A percentile compares a stretch with the other conserved stretches of the same genome.
phyloP scores from a whole-genome alignment of 2,329 filamentous ascomycete genomes.

The Aureobasidium mangrovei region DNA sequence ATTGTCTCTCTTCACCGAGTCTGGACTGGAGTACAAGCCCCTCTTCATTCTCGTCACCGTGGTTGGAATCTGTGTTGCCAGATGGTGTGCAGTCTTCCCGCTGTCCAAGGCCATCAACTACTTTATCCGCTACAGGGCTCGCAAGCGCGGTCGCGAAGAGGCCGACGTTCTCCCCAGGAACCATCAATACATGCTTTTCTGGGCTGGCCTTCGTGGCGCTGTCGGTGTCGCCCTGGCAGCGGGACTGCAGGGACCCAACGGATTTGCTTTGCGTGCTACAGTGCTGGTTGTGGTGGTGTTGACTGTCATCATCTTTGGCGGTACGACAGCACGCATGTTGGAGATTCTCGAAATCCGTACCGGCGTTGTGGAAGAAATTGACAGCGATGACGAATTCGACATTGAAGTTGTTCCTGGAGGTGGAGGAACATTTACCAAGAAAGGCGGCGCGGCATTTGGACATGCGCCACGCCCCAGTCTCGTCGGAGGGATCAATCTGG shows the following conservation, averaged over 20 bases:
- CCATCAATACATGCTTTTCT: conserved; percentile 99
- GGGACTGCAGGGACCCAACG: conserved; percentile 63
- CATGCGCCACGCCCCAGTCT: conserved; percentile 56
- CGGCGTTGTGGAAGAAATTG: conserved; percentile 91
- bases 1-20: conserved; percentile 87
- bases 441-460: conserved; percentile 66
- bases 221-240: conserved; percentile 93
- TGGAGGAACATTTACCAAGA: conserved; percentile 69
- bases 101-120: conserved; percentile 84
- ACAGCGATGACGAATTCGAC: conserved; percentile 97
- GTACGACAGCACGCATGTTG: conserved; percentile 93
- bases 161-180: conserved; percentile 86
- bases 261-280: conserved; percentile 76
- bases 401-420: conserved; percentile 65
- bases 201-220: conserved; percentile 90
- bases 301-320: conserved; percentile 97
- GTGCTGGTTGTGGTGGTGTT: conserved; percentile 96
- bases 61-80: conserved; percentile 79
- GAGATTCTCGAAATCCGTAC: conserved; percentile 96
- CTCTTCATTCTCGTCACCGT: conserved; percentile 91
- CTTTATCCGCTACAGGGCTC: conserved; percentile 79
- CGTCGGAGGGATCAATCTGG: conserved; percentile 48
- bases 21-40: conserved; percentile 80
- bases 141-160: conserved; percentile 63
- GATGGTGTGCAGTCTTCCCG: conserved; percentile 92